Evolutionary conservation across 345 rosid species (phyloP), one percentile per base, ranked within the genome.

Genomic region (Brassica napus): DNA sequence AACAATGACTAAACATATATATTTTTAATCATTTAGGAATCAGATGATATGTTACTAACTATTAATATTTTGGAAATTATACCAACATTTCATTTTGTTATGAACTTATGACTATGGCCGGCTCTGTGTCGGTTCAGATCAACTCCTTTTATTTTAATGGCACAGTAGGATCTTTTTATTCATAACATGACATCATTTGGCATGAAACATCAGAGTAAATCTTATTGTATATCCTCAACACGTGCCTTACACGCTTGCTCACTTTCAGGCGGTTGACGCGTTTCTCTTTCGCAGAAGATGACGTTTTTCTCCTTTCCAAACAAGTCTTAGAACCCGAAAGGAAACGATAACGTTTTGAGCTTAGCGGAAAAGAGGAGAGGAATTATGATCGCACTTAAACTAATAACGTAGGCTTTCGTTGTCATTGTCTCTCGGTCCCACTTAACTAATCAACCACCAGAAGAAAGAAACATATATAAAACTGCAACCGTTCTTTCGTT

Each of bases 191-290:
- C 37, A 59, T 59, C 61, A 21, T 68, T 35, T 44, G 70, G 54
- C 65, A 35, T 6, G 11, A 6, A 30, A 31, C 31, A n/a, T 52
- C 68, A 2, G 28, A 7, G 67, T 67, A 62, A 42, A 44, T n/a
- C 73, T 60, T 18, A 30, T 14, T 31, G 37, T 7, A 49, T 69
- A 2, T 70, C 42, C 34, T 65, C 73, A 47, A 71, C 77, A 79
- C 77, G 73, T 66, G 73, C 60, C 10, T 30, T 62, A 78, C 73
- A 78, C 82, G 82, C 30, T 72, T 67, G 77, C 82, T 44, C 69
- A 59, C 23, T 59, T 72, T 79, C 73, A 72, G 82, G 82, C 73
- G 82, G 73, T 79, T 79, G 77, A 79, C 82, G 82, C 82, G 77
- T 72, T 72, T 72, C 68, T 4, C 14, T 32, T 30, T 49, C n/a